Evolutionary conservation across 192 early-diverging fungal genomes (phyloP).

Genomic region (Podila minutissima): DNA sequence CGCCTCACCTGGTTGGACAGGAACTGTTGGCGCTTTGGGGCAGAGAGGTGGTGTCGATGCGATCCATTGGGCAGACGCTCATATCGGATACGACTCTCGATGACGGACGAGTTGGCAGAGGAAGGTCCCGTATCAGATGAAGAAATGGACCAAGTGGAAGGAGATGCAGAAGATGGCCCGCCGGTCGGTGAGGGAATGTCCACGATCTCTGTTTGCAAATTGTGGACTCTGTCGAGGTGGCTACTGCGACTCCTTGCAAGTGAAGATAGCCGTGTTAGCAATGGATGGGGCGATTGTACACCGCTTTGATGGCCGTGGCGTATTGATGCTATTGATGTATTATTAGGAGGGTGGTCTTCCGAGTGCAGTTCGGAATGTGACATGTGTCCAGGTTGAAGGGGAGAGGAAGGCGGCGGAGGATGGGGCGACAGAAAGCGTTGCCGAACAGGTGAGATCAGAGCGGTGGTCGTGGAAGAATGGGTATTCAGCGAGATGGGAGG

Average conservation of each 20-base stretch:
- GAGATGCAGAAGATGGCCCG: conserved; percentile 23
- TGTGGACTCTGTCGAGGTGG: background rate
- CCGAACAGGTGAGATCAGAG: background rate
- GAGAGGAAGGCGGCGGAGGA: background rate
- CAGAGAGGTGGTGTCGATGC: conserved; percentile 37
- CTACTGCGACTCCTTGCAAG: conserved; percentile 2
- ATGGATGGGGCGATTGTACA: background rate
- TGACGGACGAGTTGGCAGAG: conserved; percentile 20
- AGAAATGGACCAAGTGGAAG: conserved; percentile 34
- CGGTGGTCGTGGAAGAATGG: background rate
- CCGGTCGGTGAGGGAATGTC: conserved; percentile 23
- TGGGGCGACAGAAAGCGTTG: background rate
- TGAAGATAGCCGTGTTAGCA: background rate
- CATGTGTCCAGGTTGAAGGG: background rate
- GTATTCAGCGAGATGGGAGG: background rate
- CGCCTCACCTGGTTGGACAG: conserved; percentile 36
- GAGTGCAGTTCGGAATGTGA: conserved; percentile 3
- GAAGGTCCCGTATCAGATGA: conserved; percentile 25
- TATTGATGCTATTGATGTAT: background rate
- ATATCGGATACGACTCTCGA: conserved; percentile 19
- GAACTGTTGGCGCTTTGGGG: conserved; percentile 37
- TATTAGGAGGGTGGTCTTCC: background rate
- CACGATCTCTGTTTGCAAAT: background rate
- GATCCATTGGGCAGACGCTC: conserved; percentile 27
- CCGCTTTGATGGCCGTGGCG: background rate